Evolutionary conservation across 2,329 filamentous ascomycete genomes (phyloP).

Genomic region (Ophiostoma pallidulum): DNA sequence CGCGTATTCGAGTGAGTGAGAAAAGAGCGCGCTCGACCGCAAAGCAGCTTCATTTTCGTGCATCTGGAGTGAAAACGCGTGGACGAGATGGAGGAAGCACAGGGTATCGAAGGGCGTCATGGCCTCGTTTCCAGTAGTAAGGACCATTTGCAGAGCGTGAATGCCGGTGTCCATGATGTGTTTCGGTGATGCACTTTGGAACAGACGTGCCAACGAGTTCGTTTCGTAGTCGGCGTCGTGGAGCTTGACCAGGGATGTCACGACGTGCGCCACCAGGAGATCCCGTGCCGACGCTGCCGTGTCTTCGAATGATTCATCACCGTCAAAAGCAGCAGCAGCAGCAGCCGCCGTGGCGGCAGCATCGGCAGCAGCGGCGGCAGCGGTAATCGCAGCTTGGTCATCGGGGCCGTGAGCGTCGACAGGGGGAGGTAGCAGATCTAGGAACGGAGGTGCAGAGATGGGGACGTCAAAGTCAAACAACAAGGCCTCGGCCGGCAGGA

Average conservation of each 20-base stretch:
- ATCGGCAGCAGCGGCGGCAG: neutral
- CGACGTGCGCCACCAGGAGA: constrained; percentile 36
- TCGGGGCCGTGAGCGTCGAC: too few species aligned
- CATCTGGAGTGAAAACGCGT: constrained; percentile 39
- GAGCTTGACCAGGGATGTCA: constrained; percentile 35
- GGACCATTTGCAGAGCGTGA: constrained; percentile 26
- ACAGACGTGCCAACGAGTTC: constrained; percentile 33
- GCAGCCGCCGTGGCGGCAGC: neutral
- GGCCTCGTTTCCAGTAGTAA: constrained; percentile 30
- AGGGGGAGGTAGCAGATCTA: too few species aligned
- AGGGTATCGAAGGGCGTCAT: constrained; percentile 35
- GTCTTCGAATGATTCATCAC: constrained; percentile 14
- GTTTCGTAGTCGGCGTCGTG: constrained; percentile 23
- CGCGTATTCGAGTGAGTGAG: constrained; percentile 37
- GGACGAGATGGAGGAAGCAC: constrained; percentile 43
- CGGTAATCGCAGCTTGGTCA: too few species aligned
- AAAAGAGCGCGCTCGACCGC: constrained; percentile 33
- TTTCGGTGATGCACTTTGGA: constrained; percentile 30
- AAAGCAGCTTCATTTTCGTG: constrained; percentile 29
- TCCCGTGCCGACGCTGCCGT: constrained; percentile 37
- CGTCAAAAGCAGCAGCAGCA: neutral
- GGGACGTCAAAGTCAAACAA: constrained; percentile 27
- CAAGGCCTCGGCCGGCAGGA: constrained; percentile 26
- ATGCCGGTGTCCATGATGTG: constrained; percentile 34
- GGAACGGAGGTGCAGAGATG: too few species aligned